A percentile compares a stretch with the other conserved stretches of the same genome.
Conservation (phyloP, 805 yeast species). For the Ogataea naganishii region DNA sequence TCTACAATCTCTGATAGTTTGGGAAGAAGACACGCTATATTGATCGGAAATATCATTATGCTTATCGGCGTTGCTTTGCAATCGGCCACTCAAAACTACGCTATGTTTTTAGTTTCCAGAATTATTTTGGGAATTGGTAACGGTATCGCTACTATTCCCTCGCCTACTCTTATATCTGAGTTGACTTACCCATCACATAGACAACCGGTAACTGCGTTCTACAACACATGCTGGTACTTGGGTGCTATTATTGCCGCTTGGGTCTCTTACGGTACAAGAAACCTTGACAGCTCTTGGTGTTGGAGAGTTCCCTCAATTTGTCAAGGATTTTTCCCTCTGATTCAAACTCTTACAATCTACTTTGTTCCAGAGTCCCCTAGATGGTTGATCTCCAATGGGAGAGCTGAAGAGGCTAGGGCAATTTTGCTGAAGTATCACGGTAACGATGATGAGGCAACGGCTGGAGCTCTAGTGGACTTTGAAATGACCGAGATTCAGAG, state of each 20-base stretch:
- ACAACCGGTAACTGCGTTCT: slow-evolving; percentile 33
- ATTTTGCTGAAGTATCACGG: slow-evolving; percentile 26
- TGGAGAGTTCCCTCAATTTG: slow-evolving; percentile 49
- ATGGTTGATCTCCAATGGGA: slow-evolving; percentile 26
- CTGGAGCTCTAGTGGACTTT: slow-evolving; percentile 19
- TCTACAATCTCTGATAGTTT: slow-evolving; percentile 31
- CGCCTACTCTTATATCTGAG: slow-evolving; percentile 44
- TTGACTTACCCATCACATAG: slow-evolving; percentile 39
- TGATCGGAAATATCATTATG: slow-evolving; percentile 43
- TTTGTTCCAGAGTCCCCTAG: slow-evolving; percentile 36
- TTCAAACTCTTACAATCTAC: slow-evolving; percentile 25
- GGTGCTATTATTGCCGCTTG: slow-evolving; percentile 38
- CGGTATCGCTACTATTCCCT: slow-evolving; percentile 30
- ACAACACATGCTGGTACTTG: slow-evolving; percentile 36
- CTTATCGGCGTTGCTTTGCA: slow-evolving; percentile 50
- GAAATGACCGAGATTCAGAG: slow-evolving; percentile 23
- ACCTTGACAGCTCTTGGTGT: slow-evolving; percentile 28
- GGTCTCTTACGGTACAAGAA: slow-evolving; percentile 32
- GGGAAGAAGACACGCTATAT: slow-evolving; percentile 55
- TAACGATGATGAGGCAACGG: slow-evolving; percentile 25
- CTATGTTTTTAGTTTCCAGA: slow-evolving; percentile 34
- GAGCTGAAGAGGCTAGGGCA: slow-evolving; percentile 24
- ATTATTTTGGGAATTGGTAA: slow-evolving; percentile 40
- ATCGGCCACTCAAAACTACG: slow-evolving; percentile 26
- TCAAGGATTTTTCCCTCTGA: slow-evolving; percentile 37